These are phyloP conservation scores for Fusarium begoniae DNA, from an alignment of 2,329 filamentous ascomycete species.

Conservation along the genomic window DNA sequence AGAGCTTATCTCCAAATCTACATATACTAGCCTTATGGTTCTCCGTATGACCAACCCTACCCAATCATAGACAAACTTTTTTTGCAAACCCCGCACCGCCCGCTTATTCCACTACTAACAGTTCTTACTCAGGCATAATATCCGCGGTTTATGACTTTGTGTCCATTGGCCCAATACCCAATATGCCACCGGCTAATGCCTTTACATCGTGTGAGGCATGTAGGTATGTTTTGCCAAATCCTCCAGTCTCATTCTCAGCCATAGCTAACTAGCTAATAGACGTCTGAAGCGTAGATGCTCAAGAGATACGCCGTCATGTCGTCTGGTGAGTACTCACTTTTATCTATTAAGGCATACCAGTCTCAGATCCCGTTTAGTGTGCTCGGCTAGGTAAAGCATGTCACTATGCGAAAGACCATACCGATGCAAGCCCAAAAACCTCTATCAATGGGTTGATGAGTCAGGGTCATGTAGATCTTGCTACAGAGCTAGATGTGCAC, in stretches of 20 bases:
- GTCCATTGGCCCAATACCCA: not conserved
- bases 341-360: fast-evolving
- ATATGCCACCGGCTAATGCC: not conserved
- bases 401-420: no score
- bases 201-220: not conserved
- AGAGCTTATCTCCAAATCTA: not conserved
- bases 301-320: not conserved
- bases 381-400: not conserved
- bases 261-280: not conserved
- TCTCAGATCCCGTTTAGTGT: not conserved
- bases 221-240: not conserved
- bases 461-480: not conserved
- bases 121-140: not conserved
- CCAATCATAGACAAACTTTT: not conserved
- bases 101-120: not conserved
- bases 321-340: not conserved
- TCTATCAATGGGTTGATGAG: fast-evolving
- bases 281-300: not conserved
- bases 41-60: not conserved
- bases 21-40: not conserved
- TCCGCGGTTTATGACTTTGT: not conserved
- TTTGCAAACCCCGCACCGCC: not conserved
- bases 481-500: fast-evolving
- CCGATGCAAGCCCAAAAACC: no score
- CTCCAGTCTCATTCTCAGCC: no score